Evolutionary conservation across 371 early-diverging fungal genomes (phyloP).

Genomic region (Circinella umbellata): DNA sequence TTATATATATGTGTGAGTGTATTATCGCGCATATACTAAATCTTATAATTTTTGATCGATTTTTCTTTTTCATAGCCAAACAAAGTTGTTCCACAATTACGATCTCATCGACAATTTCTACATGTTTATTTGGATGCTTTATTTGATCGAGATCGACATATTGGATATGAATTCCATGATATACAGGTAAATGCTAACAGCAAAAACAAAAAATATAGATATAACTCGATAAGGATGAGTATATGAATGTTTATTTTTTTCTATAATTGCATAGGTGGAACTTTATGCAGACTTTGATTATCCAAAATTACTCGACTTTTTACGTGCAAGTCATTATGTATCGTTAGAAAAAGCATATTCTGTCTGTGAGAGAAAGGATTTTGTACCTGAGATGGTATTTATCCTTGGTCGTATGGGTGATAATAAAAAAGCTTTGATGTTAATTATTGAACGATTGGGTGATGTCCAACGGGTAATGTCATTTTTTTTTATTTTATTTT

Average conservation of each 20-base stretch:
- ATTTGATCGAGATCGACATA: slow-evolving; percentile 73
- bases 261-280: slow-evolving; percentile 58
- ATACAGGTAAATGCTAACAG: slow-evolving; percentile 57
- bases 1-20: no score
- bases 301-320: slow-evolving; percentile 77
- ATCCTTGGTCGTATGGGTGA: slow-evolving; percentile 97
- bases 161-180: slow-evolving; percentile 82
- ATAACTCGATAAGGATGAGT: no score
- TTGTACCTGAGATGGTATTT: slow-evolving; percentile 96
- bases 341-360: slow-evolving; percentile 83
- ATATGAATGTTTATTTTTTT: not conserved
- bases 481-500: not conserved
- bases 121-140: slow-evolving; percentile 91
- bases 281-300: slow-evolving; percentile 93
- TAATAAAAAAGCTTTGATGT: slow-evolving; percentile 86
- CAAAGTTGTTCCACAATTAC: slow-evolving; percentile 72
- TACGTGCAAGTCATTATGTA: slow-evolving; percentile 79
- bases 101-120: slow-evolving; percentile 57
- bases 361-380: slow-evolving; percentile 81
- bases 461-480: slow-evolving; percentile 83
- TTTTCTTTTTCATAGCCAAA: slow-evolving; percentile 44
- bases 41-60: no score
- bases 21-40: no score
- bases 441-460: slow-evolving; percentile 88
- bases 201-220: not conserved